Conservation (phyloP, 352 stramenopile species). For the Pilasporangium apinafurcum region DNA sequence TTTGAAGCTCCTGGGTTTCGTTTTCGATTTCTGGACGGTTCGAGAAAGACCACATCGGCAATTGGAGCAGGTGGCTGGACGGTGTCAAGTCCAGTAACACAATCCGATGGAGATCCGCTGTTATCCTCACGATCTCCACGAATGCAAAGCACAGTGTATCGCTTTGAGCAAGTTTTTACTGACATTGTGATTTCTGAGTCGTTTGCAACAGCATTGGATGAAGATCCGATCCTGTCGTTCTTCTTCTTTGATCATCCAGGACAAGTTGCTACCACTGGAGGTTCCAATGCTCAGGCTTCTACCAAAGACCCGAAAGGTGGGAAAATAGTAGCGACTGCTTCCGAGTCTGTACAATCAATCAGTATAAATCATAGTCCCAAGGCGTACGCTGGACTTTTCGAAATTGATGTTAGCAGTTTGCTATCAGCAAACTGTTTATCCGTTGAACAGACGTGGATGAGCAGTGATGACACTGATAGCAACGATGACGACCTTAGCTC, state of each 20-base stretch:
- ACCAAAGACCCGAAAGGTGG: constrained; percentile 25
- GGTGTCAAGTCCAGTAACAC: constrained; percentile 1
- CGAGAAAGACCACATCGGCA: constrained; percentile 41
- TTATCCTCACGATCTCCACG: neutral
- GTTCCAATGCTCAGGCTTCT: constrained; percentile 4
- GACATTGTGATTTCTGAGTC: constrained; percentile 44
- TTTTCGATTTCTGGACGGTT: constrained; percentile 63
- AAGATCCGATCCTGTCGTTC: constrained; percentile 56
- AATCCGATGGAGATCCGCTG: neutral
- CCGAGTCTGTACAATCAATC: constrained; percentile 1
- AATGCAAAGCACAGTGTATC: constrained; percentile 10
- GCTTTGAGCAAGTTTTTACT: constrained; percentile 39
- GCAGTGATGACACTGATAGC: neutral
- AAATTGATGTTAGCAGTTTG: constrained; percentile 56
- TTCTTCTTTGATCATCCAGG: constrained; percentile 50
- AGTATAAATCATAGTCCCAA: constrained; percentile 9
- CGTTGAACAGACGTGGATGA: constrained; percentile 42
- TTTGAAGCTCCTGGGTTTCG: constrained; percentile 54
- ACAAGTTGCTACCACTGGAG: constrained; percentile 9
- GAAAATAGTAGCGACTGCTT: constrained; percentile 2
- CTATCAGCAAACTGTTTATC: constrained; percentile 22
- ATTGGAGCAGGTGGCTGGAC: constrained; percentile 30
- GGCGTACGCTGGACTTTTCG: constrained; percentile 44
- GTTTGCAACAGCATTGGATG: constrained; percentile 35
- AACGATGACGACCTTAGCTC: neutral